Evolutionary conservation across 192 early-diverging fungal species (phyloP).

Genomic region (Coemansia pectinata): DNA sequence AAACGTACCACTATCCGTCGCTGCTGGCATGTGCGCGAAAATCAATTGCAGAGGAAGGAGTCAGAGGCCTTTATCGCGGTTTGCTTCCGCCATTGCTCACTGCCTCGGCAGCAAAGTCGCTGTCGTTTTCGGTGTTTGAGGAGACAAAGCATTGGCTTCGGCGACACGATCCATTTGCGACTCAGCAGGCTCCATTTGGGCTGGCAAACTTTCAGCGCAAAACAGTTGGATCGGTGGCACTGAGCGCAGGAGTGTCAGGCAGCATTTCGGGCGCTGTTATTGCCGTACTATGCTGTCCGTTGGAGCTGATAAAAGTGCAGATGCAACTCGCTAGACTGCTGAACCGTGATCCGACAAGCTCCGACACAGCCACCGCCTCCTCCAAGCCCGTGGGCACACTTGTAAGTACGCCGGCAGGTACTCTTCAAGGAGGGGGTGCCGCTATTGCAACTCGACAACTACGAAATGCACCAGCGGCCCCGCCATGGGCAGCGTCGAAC

Average conservation of each 20-base stretch:
- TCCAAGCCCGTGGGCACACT: slow-evolving; percentile 21
- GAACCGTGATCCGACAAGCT: slow-evolving; percentile 12
- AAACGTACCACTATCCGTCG: slow-evolving; percentile 84
- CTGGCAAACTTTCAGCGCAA: slow-evolving; percentile 47
- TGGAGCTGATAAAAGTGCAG: slow-evolving; percentile 80
- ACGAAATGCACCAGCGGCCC: slow-evolving; percentile 11
- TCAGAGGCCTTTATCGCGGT: slow-evolving; percentile 87
- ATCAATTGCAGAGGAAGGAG: slow-evolving; percentile 79
- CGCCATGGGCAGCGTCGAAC: slow-evolving; percentile 41
- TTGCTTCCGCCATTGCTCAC: slow-evolving; percentile 80
- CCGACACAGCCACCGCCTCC: background rate
- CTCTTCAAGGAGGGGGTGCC: background rate
- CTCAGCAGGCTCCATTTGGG: background rate
- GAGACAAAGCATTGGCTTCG: slow-evolving; percentile 61
- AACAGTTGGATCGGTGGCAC: slow-evolving; percentile 48
- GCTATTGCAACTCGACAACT: slow-evolving; percentile 1
- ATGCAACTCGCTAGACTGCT: slow-evolving; percentile 68
- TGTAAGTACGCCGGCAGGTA: slow-evolving; percentile 1
- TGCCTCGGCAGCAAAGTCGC: slow-evolving; percentile 80
- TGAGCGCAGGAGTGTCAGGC: slow-evolving; percentile 58
- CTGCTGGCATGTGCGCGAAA: slow-evolving; percentile 72
- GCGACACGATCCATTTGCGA: slow-evolving; percentile 17
- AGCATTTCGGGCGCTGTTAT: slow-evolving; percentile 64
- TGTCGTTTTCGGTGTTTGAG: slow-evolving; percentile 93
- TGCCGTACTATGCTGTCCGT: slow-evolving; percentile 69